phyloP scores from a whole-genome alignment of 805 yeast species.

The Starmerella kuoi region DNA sequence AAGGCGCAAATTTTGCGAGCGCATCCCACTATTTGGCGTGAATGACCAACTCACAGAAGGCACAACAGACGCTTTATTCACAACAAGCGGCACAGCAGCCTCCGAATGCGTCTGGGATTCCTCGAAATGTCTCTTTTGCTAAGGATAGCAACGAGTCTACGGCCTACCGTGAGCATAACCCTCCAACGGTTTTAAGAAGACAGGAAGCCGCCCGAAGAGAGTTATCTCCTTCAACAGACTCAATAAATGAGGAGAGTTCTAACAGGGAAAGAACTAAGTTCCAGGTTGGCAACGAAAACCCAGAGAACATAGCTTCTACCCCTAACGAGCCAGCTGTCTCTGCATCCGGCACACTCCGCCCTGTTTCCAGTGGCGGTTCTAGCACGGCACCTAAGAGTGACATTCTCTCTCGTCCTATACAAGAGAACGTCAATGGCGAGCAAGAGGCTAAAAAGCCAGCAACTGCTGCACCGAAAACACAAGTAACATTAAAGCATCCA shows the following conservation, averaged over 20 bases:
- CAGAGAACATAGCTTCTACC: neutral
- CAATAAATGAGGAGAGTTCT: neutral
- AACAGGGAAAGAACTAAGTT: neutral
- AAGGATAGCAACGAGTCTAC: slow-evolving; percentile 16
- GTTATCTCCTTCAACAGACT: slow-evolving; percentile 8
- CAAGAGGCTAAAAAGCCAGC: neutral
- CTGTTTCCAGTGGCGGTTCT: neutral
- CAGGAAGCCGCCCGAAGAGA: slow-evolving; percentile 22
- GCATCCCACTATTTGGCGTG: neutral
- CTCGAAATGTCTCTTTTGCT: slow-evolving; percentile 22
- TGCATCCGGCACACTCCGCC: neutral
- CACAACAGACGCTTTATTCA: neutral
- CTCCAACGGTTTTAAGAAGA: slow-evolving; percentile 23
- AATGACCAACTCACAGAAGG: neutral
- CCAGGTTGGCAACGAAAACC: slow-evolving; percentile 1
- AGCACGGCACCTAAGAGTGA: neutral
- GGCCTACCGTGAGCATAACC: slow-evolving; percentile 25
- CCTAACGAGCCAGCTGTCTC: neutral
- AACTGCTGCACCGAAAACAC: neutral
- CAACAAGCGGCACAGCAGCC: neutral
- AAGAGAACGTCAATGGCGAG: neutral
- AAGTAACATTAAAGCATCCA: too few relatives aligned
- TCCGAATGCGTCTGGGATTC: neutral
- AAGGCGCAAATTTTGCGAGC: neutral
- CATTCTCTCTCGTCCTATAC: neutral